Percentiles rank a stretch among this genome's conserved stretches.
These are phyloP conservation scores for Dissophora globulifera DNA, from an alignment of 192 early-diverging fungal genomes.

Conservation along the genomic window DNA sequence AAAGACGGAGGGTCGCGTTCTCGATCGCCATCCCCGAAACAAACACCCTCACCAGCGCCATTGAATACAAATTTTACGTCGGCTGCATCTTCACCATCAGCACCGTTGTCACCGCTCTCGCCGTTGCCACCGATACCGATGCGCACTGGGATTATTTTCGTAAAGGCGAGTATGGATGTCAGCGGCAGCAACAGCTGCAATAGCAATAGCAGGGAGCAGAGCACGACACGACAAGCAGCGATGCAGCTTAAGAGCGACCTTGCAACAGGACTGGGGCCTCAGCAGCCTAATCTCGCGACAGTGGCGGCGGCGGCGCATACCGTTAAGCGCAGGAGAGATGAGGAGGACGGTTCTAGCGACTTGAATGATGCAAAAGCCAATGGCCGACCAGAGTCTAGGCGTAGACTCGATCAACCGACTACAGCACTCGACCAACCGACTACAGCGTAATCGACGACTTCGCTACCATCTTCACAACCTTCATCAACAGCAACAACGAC, in stretches of 20 bases:
- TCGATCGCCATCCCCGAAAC: neutral
- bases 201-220: no score
- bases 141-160: constrained; percentile 8
- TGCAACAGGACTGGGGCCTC: neutral
- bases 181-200: neutral
- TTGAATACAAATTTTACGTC: neutral
- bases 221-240: neutral
- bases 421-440: no score
- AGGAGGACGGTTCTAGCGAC: constrained; percentile 1
- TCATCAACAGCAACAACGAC: no score
- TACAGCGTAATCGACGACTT: no score
- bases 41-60: neutral
- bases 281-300: no score
- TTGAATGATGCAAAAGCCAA: neutral
- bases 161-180: constrained; percentile 2
- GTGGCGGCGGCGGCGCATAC: neutral
- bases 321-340: neutral
- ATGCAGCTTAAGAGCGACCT: constrained; percentile 5
- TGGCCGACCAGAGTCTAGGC: neutral
- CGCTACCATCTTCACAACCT: no score
- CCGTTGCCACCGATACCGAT: neutral
- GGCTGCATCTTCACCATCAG: neutral
- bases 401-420: neutral
- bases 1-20: neutral
- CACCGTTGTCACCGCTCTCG: constrained; percentile 13